Percentiles rank a stretch among this genome's conserved stretches.
phyloP scores from a whole-genome alignment of 345 rosid genomes.

The Cardamine occulta region DNA sequence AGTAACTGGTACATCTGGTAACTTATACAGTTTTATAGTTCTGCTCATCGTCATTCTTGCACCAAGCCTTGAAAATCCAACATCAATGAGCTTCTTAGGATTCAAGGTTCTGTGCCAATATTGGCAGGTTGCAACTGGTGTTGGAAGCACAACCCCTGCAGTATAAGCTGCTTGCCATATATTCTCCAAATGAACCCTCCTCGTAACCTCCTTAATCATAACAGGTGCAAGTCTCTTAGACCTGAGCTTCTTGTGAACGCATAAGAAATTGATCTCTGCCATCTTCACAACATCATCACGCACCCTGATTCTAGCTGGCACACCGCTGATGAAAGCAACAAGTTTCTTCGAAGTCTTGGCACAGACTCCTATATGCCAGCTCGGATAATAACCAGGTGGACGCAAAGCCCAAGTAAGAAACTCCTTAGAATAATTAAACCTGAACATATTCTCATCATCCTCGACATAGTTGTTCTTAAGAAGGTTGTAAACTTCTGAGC shows the following conservation, averaged over 20 bases:
- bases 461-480: conserved; percentile 85
- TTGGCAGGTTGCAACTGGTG: conserved; percentile 85
- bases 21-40: conserved; percentile 79
- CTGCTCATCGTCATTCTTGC: conserved; percentile 98
- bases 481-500: conserved; percentile 70
- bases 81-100: conserved; percentile 95
- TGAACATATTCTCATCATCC: conserved; percentile 96
- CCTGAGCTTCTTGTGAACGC: conserved; percentile 94
- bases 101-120: conserved; percentile 97
- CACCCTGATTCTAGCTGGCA: conserved; percentile 88
- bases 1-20: conserved; percentile 71
- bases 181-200: conserved; percentile 92
- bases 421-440: conserved; percentile 94
- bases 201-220: conserved; percentile 96
- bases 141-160: conserved; percentile 89
- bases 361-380: conserved; percentile 93
- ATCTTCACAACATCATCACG: conserved; percentile 72
- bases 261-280: conserved; percentile 95
- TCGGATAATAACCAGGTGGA: conserved; percentile 75
- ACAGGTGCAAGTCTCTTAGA: conserved; percentile 95
- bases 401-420: conserved; percentile 86
- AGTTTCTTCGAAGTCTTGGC: conserved; percentile 78
- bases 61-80: conserved; percentile 91
- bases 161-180: conserved; percentile 97
- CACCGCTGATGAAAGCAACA: conserved; percentile 89